Conservation (phyloP, 176 grass and related monocot genomes). For the Musa beccarii region DNA sequence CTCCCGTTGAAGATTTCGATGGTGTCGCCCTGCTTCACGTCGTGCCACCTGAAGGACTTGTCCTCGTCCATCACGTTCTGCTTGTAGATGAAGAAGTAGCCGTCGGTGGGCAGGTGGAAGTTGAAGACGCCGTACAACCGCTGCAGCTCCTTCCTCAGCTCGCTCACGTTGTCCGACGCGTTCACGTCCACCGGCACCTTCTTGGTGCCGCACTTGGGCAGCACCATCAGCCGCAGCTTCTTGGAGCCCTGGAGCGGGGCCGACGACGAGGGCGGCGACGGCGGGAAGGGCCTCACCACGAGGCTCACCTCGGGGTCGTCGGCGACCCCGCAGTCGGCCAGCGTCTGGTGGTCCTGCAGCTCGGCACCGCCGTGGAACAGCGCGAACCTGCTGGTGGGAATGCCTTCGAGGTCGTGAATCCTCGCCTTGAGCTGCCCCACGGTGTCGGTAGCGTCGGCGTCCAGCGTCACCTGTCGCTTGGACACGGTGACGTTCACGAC, state of each 20-base stretch:
- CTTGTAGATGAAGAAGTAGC: conserved; percentile 49
- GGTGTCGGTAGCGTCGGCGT: conserved; percentile 13
- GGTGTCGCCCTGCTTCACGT: conserved; percentile 42
- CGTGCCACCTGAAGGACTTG: conserved; percentile 49
- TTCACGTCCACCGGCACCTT: conserved; percentile 32
- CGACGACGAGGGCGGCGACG: no score
- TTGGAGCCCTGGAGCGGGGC: background rate
- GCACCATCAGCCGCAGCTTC: conserved; percentile 23
- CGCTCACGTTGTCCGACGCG: conserved; percentile 17
- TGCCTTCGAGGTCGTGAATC: conserved; percentile 30
- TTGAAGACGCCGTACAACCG: background rate
- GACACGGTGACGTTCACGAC: background rate
- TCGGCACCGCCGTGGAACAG: conserved; percentile 28
- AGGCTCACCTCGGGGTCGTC: conserved; percentile 22
- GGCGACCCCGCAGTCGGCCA: conserved; percentile 20
- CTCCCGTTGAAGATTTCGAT: conserved; percentile 48
- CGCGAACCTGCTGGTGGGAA: background rate
- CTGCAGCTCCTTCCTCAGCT: conserved; percentile 32
- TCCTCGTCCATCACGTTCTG: conserved; percentile 59
- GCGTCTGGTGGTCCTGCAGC: conserved; percentile 31
- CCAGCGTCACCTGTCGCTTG: conserved; percentile 14
- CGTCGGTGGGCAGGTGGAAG: conserved; percentile 10
- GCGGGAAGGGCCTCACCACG: conserved; percentile 2
- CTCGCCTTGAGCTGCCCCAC: conserved; percentile 28
- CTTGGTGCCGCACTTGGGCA: conserved; percentile 24